Conservation (phyloP, 192 early-diverging fungal species). For the Coemansia asiatica region DNA sequence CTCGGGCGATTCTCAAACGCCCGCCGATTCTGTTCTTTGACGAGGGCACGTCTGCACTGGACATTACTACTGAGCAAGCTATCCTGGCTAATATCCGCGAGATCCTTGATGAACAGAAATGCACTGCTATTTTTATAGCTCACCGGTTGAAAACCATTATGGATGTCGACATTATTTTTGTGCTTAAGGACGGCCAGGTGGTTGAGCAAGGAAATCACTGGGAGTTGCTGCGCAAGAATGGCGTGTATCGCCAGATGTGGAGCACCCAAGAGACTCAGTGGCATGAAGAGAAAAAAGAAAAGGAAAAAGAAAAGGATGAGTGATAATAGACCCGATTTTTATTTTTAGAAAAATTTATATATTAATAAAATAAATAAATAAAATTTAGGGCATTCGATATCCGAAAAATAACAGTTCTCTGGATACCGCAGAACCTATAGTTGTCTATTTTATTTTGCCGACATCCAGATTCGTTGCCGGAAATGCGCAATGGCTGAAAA, state of each 20-base stretch:
- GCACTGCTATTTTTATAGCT: conserved; percentile 93
- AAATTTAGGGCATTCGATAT: neutral
- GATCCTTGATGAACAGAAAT: conserved; percentile 60
- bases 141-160: conserved; percentile 89
- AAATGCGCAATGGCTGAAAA: neutral
- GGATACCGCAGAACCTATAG: no score
- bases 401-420: no score
- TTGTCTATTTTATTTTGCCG: neutral
- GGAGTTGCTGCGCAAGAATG: conserved; percentile 64
- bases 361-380: neutral
- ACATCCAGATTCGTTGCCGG: neutral
- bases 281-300: conserved; percentile 3
- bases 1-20: conserved; percentile 55
- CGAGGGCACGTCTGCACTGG: conserved; percentile 66
- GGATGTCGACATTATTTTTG: conserved; percentile 90
- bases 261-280: conserved; percentile 44
- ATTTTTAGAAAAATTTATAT: neutral
- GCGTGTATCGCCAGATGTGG: conserved; percentile 92
- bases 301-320: neutral
- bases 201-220: conserved; percentile 86
- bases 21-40: conserved; percentile 64
- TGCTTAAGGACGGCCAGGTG: conserved; percentile 82
- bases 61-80: conserved; percentile 66
- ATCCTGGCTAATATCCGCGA: conserved; percentile 85
- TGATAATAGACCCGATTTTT: neutral